Percentiles rank a stretch among this genome's conserved stretches.
These are phyloP conservation scores for Coemansia sp. DNA, from an alignment of 192 early-diverging fungal genomes.

Conservation along the genomic window DNA sequence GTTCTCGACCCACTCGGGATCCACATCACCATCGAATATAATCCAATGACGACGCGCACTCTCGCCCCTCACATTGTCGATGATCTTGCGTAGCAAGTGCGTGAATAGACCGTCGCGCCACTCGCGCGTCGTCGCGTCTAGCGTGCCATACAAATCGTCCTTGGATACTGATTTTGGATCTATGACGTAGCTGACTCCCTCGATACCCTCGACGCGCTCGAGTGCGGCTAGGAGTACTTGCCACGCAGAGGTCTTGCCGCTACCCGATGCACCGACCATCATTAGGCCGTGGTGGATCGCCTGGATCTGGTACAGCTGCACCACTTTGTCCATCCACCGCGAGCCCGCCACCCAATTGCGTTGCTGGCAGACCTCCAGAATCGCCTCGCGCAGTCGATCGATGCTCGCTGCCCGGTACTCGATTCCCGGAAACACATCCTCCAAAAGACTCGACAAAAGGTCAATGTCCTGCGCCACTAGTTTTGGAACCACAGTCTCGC, in stretches of 20 bases:
- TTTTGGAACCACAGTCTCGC: slow-evolving; percentile 98
- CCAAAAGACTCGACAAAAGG: slow-evolving; percentile 81
- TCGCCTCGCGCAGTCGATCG: slow-evolving; percentile 70
- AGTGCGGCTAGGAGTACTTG: slow-evolving; percentile 89
- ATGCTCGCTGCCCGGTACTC: slow-evolving; percentile 81
- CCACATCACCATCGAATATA: slow-evolving; percentile 99
- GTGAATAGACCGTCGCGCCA: slow-evolving; percentile 99
- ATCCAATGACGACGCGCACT: slow-evolving; percentile 96
- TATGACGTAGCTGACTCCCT: slow-evolving; percentile 93
- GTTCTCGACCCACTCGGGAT: slow-evolving; percentile 99
- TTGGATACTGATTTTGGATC: slow-evolving; percentile 99
- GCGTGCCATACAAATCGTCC: slow-evolving; percentile 93
- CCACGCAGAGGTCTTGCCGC: slow-evolving; percentile 96
- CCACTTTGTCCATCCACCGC: slow-evolving; percentile 94
- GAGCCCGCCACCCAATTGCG: slow-evolving; percentile 74
- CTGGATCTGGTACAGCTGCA: slow-evolving; percentile 99
- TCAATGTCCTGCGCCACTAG: slow-evolving; percentile 96
- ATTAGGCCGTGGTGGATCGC: slow-evolving; percentile 98
- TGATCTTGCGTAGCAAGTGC: slow-evolving; percentile 94
- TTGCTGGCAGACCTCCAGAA: slow-evolving; percentile 77
- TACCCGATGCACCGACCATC: slow-evolving; percentile 99
- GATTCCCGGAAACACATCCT: slow-evolving; percentile 94
- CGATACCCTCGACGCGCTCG: slow-evolving; percentile 84
- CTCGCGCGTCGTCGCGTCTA: slow-evolving; percentile 98
- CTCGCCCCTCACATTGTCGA: slow-evolving; percentile 98